Conservation (phyloP, 2,329 filamentous ascomycete species). For the Claviceps maximensis region DNA sequence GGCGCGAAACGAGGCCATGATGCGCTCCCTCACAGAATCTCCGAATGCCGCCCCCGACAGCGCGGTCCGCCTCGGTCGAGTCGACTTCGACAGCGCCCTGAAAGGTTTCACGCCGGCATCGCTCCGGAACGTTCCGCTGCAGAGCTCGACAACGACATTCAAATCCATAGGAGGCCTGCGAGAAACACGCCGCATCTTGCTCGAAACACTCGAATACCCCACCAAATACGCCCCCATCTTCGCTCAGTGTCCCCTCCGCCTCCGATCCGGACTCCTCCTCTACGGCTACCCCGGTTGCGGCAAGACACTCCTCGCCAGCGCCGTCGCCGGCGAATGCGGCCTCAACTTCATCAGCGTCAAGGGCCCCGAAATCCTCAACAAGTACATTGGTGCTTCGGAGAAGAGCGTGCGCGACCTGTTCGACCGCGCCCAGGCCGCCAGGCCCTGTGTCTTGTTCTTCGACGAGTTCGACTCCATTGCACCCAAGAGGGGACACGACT, state of each 20-base stretch:
- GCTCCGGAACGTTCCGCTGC: conserved; percentile 83
- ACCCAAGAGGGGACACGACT: conserved; percentile 92
- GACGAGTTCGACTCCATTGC: conserved; percentile 98
- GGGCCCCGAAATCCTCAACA: conserved; percentile 95
- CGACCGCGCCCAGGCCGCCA: conserved; percentile 77
- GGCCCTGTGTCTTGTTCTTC: conserved; percentile 92
- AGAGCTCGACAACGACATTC: conserved; percentile 86
- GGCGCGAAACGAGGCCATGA: conserved; percentile 83
- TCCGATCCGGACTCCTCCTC: conserved; percentile 81
- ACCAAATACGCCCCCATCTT: conserved; percentile 98
- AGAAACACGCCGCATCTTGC: conserved; percentile 75
- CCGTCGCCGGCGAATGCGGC: conserved; percentile 94
- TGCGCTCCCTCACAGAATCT: conserved; percentile 53
- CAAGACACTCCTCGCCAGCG: conserved; percentile 88
- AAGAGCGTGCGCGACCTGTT: conserved; percentile 94
- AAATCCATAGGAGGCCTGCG: conserved; percentile 79
- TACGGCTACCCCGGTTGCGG: conserved; percentile 95
- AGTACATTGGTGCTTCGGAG: conserved; percentile 95
- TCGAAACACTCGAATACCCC: conserved; percentile 92
- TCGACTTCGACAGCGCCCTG: conserved; percentile 73
- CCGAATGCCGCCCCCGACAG: conserved; percentile 30
- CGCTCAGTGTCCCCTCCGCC: conserved; percentile 83
- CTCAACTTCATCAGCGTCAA: conserved; percentile 98
- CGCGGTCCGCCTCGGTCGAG: conserved; percentile 50
- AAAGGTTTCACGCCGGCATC: conserved; percentile 93